Percentiles rank a stretch among this genome's conserved stretches.
Evolutionary conservation across 257 asterid species (phyloP).

Genomic region (Solanum arcanum): DNA sequence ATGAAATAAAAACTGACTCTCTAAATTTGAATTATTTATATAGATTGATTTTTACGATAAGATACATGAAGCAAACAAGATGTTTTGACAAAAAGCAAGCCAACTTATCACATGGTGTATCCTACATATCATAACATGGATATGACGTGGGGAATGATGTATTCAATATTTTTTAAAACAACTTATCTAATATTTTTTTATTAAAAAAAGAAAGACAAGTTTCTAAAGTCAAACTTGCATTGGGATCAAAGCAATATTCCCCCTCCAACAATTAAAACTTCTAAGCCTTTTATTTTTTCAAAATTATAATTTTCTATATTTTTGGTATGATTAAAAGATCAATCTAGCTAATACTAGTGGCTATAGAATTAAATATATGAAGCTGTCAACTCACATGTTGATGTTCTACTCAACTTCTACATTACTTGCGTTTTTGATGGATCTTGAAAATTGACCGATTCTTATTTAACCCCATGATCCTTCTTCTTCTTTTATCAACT

Average conservation of each 20-base stretch:
- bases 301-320: neutral
- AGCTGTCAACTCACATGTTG: conserved; percentile 12
- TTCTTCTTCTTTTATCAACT: neutral
- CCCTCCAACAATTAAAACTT: neutral
- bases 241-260: neutral
- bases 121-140: neutral
- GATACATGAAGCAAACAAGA: neutral
- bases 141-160: neutral
- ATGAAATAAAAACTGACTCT: neutral
- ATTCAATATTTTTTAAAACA: neutral
- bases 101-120: neutral
- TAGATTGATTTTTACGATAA: neutral
- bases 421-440: conserved; percentile 15
- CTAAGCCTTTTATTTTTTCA: neutral
- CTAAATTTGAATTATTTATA: neutral
- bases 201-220: neutral
- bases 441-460: neutral
- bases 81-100: neutral
- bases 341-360: neutral
- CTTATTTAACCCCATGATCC: neutral
- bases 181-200: neutral
- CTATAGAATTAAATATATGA: neutral
- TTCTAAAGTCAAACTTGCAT: neutral
- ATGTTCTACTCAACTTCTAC: neutral
- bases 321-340: neutral